Evolutionary conservation across 2,329 filamentous ascomycete species (phyloP).

Genomic region (Onygenales sp.): DNA sequence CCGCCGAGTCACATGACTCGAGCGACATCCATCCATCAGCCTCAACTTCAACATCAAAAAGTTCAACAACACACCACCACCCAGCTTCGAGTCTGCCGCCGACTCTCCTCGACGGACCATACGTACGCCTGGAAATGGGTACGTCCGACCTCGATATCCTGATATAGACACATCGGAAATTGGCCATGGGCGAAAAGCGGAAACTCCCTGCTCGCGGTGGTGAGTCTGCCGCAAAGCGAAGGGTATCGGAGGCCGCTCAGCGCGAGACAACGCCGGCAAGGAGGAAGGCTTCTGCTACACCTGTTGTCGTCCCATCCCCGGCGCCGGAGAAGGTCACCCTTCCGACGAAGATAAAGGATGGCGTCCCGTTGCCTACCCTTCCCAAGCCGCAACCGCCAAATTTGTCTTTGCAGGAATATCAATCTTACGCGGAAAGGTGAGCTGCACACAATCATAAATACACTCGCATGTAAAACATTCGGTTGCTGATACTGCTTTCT

Average conservation of each 20-base stretch:
- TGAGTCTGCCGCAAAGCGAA: constrained; percentile 30
- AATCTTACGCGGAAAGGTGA: constrained; percentile 49
- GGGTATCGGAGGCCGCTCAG: constrained; percentile 29
- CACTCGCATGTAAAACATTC: background rate
- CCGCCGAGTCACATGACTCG: too few species aligned
- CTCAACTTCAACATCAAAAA: background rate
- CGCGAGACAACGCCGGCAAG: constrained; percentile 19
- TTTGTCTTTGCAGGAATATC: constrained; percentile 46
- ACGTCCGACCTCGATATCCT: constrained; percentile 4
- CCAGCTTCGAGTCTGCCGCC: background rate
- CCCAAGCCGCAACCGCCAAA: constrained; percentile 39
- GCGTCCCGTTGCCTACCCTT: constrained; percentile 45
- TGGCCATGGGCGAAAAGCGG: constrained; percentile 34
- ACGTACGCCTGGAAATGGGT: background rate
- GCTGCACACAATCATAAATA: background rate
- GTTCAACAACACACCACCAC: too few species aligned
- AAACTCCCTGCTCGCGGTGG: constrained; percentile 31
- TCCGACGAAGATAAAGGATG: constrained; percentile 45
- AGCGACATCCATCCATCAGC: too few species aligned
- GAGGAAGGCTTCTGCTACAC: constrained; percentile 25
- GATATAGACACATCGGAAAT: background rate
- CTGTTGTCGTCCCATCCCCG: constrained; percentile 18
- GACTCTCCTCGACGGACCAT: background rate
- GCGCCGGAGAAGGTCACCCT: constrained; percentile 32
- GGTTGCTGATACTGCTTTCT: constrained; percentile 10